Conservation (phyloP, 1,139 yeast species). For the Debaryomyces coudertii region DNA sequence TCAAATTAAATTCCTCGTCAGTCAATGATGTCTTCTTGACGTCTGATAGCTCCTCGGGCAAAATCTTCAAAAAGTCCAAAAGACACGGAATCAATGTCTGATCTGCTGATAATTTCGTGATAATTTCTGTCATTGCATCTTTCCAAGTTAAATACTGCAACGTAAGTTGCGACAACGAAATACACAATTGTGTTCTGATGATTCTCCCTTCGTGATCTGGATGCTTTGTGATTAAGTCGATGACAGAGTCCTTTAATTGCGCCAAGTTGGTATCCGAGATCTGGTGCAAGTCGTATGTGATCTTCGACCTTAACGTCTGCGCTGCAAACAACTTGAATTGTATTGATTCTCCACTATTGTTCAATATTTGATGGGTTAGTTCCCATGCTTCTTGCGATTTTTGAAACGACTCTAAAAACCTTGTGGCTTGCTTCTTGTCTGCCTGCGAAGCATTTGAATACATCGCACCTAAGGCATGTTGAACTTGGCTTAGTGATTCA, state of each 20-base stretch:
- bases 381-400: constrained; percentile 77
- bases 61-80: constrained; percentile 77
- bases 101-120: constrained; percentile 46
- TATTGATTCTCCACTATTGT: constrained; percentile 26
- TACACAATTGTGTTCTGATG: constrained; percentile 76
- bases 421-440: constrained; percentile 63
- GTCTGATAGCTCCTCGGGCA: constrained; percentile 90
- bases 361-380: constrained; percentile 41
- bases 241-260: constrained; percentile 63
- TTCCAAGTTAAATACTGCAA: constrained; percentile 78
- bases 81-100: constrained; percentile 28
- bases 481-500: constrained; percentile 27
- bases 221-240: constrained; percentile 56
- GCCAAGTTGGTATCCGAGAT: constrained; percentile 56
- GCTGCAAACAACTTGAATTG: constrained; percentile 82
- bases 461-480: constrained; percentile 62
- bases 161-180: constrained; percentile 80
- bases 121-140: constrained; percentile 70
- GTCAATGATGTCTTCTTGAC: constrained; percentile 76
- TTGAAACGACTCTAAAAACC: constrained; percentile 77
- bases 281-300: constrained; percentile 83
- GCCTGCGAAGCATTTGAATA: constrained; percentile 56
- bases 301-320: constrained; percentile 83
- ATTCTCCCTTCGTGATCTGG: constrained; percentile 49
- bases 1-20: constrained; percentile 72